phyloP scores from a whole-genome alignment of 1,139 yeast species.

The Saccharomyces hybrid region DNA sequence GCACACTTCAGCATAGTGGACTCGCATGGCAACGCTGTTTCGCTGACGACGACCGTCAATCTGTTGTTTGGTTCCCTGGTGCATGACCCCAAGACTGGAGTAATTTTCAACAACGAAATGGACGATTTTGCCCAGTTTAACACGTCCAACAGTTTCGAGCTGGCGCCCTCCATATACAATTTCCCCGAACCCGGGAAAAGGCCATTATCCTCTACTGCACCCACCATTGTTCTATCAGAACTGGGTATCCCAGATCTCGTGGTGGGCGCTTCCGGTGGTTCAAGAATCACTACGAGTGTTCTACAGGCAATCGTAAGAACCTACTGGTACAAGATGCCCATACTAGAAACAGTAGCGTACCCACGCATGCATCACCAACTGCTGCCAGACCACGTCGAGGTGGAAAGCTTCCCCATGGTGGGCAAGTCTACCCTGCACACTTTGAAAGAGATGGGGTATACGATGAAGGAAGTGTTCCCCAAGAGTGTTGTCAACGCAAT shows the following conservation, averaged over 20 bases:
- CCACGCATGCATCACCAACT: slow-evolving; percentile 89
- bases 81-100: slow-evolving; percentile 74
- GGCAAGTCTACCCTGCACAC: slow-evolving; percentile 31
- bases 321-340: slow-evolving; percentile 46
- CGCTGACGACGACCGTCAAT: slow-evolving; percentile 88
- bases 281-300: slow-evolving; percentile 74
- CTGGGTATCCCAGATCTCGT: slow-evolving; percentile 50
- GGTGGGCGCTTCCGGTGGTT: slow-evolving; percentile 93
- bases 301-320: slow-evolving; percentile 69
- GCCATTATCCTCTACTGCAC: slow-evolving; percentile 79
- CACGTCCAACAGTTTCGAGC: slow-evolving; percentile 63
- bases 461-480: slow-evolving; percentile 31
- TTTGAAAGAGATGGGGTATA: slow-evolving; percentile 38
- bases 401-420: slow-evolving; percentile 44
- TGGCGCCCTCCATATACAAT: slow-evolving; percentile 74
- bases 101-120: slow-evolving; percentile 84
- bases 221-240: slow-evolving; percentile 56
- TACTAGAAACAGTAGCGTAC: slow-evolving; percentile 62
- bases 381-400: slow-evolving; percentile 57
- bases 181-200: slow-evolving; percentile 67
- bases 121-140: slow-evolving; percentile 85
- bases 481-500: slow-evolving; percentile 46
- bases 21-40: slow-evolving; percentile 58
- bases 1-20: slow-evolving; percentile 79
- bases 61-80: slow-evolving; percentile 73